Evolutionary conservation across 2,329 filamentous ascomycete genomes (phyloP), one percentile per base, ranked within the genome.

Genomic region (Penicillium rolfsii): DNA sequence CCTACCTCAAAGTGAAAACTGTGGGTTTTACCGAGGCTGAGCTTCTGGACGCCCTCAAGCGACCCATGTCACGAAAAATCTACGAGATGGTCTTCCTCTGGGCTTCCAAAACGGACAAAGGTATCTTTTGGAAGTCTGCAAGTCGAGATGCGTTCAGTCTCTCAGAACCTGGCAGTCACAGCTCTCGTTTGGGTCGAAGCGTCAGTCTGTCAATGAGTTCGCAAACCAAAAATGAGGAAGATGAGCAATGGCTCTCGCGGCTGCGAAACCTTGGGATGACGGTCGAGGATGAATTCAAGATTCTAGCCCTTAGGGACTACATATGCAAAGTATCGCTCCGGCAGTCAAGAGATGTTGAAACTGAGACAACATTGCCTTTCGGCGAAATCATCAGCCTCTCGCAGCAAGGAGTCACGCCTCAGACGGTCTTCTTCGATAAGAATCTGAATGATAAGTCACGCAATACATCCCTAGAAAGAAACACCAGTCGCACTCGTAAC

Each of bases 401-500:
- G 64, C 88, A 87, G 43, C 80, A 96, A 55, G 87, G 88, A 12
- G 87, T 97, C 35, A 90, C 88, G 1, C 90, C 91, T 3, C 91
- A 97, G 72, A 98, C 91, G 0, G 89, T 99, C 1, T 90, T 98
- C 72, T 98, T 98, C 70, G 93, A 97, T 67, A 92, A 93, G 58
- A 85, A 87, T 41, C 83, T 83, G 43, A 80, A 86, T 8, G 77
- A 87, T 9, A 82, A 81, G 24, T 67, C 73, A 41, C 70, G 70
- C 57, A 67, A 64, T 66, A 66, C 61, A 48, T 67, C 73, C 40
- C 35, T 68, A n/a, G 63, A 66, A 38, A 70, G 69, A 54, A 48
- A 62, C 57, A 68, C 71, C 58, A 75, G 60, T 67, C 74, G 56
- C 67, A 71, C 33, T 9, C 53, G 30, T 19, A 26, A 22, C n/a